These are phyloP conservation scores for Kluyveromyces nonfermentans DNA, from an alignment of 805 yeast species.

Conservation along the genomic window DNA sequence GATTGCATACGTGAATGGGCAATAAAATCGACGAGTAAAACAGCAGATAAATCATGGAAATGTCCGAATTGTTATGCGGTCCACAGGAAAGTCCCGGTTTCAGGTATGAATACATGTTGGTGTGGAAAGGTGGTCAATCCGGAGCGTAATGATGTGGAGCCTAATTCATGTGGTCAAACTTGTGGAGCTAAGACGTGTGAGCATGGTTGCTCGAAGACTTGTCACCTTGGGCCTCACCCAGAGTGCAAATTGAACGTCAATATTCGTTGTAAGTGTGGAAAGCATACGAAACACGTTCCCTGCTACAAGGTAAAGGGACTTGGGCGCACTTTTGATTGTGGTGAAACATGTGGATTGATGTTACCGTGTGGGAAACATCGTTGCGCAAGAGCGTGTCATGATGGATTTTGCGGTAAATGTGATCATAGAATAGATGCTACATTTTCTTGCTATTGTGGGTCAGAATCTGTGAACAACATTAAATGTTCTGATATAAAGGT, in stretches of 20 bases:
- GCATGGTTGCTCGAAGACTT: constrained; percentile 63
- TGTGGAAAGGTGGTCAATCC: constrained; percentile 76
- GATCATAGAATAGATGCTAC: constrained; percentile 31
- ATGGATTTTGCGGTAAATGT: constrained; percentile 79
- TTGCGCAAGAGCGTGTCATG: constrained; percentile 59
- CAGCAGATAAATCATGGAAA: constrained; percentile 57
- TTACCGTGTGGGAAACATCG: constrained; percentile 66
- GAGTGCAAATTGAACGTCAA: constrained; percentile 67
- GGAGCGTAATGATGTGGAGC: constrained; percentile 43
- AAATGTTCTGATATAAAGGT: constrained; percentile 36
- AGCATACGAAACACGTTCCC: constrained; percentile 58
- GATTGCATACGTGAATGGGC: constrained; percentile 89
- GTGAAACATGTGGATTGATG: constrained; percentile 45
- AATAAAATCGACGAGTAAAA: constrained; percentile 57
- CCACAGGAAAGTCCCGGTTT: constrained; percentile 43
- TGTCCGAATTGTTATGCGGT: constrained; percentile 61
- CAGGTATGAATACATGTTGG: constrained; percentile 57
- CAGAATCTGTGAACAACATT: constrained; percentile 31
- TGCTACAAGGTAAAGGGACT: constrained; percentile 54
- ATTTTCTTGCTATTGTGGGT: constrained; percentile 71
- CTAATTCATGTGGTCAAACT: constrained; percentile 85
- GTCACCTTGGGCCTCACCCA: constrained; percentile 90
- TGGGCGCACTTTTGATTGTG: constrained; percentile 50
- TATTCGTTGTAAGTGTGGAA: constrained; percentile 68
- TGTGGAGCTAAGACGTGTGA: constrained; percentile 58